Evolutionary conservation across 345 rosid species (phyloP), one percentile per base, ranked within the genome.

Genomic region (Aquilaria yunnanensis): DNA sequence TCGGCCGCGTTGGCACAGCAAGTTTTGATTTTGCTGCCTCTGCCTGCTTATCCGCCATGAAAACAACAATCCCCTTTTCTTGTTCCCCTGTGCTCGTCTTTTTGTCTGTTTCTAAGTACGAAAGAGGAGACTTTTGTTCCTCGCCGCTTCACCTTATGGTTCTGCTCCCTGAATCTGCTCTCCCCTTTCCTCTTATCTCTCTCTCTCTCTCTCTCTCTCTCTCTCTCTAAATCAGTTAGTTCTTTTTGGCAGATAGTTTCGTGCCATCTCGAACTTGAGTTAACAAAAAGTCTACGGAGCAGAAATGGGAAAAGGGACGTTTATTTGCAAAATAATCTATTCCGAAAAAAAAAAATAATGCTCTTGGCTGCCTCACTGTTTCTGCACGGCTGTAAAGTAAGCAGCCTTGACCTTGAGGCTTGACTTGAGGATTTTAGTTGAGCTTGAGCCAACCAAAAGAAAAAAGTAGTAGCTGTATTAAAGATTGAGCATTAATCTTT

Each of bases 41-140:
- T 32, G 46, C 76, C 37, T 74, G 80, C 32, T 76, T 86, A 54
- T 63, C 80, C 6, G 81, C 90, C 96, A 87, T 87, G 43, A 37
- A 37, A 37, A 8, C 43, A 4, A 37, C 43, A 8, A 37, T 37
- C 43, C 43, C 43, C 43, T 59, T 49, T 6, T 48, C 34, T 16
- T 5, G 6, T 47, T 51, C 32, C 58, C 50, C 59, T 43, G 47
- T 57, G 12, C 47, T 45, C 6, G 14, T 41, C 57, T 66, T 6
- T 54, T 9, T 54, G 10, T 54, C 57, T 54, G 33, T 29, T 33
- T 54, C 55, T n/a, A 51, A 9, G 13, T 51, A 51, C 29, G 13
- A 14, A 37, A 37, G 43, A 4, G 43, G 43, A 3, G 43, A 37
- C 43, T 37, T 37, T 37, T 3, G 2, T 37, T 37, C 8, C 43